Evolutionary conservation across 2,329 filamentous ascomycete species (phyloP), one percentile per base, ranked within the genome.

Genomic region (Ceratocystiopsis sp.): DNA sequence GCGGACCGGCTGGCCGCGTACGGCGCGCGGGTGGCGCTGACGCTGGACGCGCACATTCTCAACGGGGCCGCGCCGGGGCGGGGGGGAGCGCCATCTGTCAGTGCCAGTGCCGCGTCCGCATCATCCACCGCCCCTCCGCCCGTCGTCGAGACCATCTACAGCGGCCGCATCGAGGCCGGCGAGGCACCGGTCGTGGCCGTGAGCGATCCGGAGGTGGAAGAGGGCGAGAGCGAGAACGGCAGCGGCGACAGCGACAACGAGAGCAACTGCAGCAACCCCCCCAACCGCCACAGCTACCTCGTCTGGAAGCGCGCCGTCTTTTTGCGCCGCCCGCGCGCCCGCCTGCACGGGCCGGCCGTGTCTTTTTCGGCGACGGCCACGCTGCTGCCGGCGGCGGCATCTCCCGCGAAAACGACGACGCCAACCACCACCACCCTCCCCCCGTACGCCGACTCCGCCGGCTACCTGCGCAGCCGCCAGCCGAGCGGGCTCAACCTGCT

Each of bases 401-500:
- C 62, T 35, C 55, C 59, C 12, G 62, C 66, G 35, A 58, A 61
- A 11, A 49, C 59, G 18, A 61, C 66, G 36, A 57, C 61, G 10
- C 48, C 59, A 19, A 61, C 64, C 11, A 66, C 73, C 19, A 33
- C 16, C 6, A 43, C 13, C 11, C 25, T 39, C 1, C 16, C 18
- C 21, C 17, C 13, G 29, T 36, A 11, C 17, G 35, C 21, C 25
- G 18, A 25, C 5, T 25, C 18, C n/a, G 34, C 17, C 12, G 35
- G 80, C 42, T 85, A 84, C 53, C 67, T 89, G 32, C 71, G 73
- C 34, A 84, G 78, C 53, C 73, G 76, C 45, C 61, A 78, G 21
- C 77, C 83, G 0, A 71, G 78, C 8, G 78, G 80, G 2, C 66
- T 84, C 48, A 91, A 89, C 56, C 65, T 89, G n/a, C 71, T 91